Percentiles rank a stretch among this genome's conserved stretches.
Conservation (phyloP, 768 basidiomycete species). For the Amanita rubescens region DNA sequence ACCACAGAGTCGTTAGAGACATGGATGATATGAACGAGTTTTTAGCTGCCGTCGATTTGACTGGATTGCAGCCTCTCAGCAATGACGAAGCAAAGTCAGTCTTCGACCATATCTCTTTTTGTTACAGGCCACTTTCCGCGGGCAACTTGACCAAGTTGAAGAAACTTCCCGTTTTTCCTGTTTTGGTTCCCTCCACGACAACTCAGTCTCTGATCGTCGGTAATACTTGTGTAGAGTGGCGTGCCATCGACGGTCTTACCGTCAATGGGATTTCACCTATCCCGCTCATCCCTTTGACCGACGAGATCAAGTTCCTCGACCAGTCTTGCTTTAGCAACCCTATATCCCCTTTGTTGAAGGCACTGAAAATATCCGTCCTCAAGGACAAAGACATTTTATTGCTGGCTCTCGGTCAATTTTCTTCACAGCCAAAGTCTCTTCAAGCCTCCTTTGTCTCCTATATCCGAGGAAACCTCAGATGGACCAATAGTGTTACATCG, state of each 20-base stretch:
- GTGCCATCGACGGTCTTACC: not conserved
- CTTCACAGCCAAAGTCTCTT: conserved; percentile 18
- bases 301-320: conserved; percentile 22
- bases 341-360: conserved; percentile 21
- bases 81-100: not conserved
- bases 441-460: conserved; percentile 21
- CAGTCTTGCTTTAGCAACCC: conserved; percentile 12
- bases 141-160: conserved; percentile 6
- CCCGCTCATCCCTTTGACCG: conserved; percentile 19
- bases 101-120: not conserved
- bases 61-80: not conserved
- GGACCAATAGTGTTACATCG: conserved; percentile 17
- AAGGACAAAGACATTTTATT: conserved; percentile 19
- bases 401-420: conserved; percentile 22
- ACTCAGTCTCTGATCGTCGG: not conserved
- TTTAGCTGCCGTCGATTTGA: not conserved
- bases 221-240: not conserved
- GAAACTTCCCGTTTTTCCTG: conserved; percentile 23
- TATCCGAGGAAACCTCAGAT: conserved; percentile 15
- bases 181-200: conserved; percentile 12
- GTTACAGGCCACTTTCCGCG: not conserved
- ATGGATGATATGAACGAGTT: not conserved
- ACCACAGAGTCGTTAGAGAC: conserved; percentile 14
- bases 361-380: conserved; percentile 11
- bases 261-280: conserved; percentile 3